These are phyloP conservation scores for Gomphus sp. DNA, from an alignment of 1,284 basidiomycete genomes.

Conservation along the genomic window DNA sequence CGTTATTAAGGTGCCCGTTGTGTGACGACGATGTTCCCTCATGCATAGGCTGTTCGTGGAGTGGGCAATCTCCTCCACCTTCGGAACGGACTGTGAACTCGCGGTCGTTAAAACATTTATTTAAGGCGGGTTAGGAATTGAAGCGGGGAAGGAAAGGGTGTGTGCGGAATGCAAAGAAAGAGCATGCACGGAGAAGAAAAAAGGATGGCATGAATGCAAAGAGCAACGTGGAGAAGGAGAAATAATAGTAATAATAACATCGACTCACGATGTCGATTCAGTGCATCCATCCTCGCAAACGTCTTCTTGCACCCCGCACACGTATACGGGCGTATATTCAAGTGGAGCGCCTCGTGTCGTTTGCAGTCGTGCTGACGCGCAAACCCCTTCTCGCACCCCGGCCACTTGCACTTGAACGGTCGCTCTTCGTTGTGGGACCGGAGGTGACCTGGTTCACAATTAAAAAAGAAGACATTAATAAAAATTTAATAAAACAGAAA, in stretches of 20 bases:
- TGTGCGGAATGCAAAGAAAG: no score
- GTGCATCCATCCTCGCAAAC: conserved; percentile 72
- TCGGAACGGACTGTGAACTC: conserved; percentile 39
- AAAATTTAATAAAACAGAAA: no score
- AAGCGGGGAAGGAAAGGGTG: not conserved
- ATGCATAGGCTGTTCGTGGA: conserved; percentile 7
- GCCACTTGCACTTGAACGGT: conserved; percentile 79
- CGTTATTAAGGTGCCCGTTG: no score
- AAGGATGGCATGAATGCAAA: no score
- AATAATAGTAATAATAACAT: no score
- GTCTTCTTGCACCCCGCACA: conserved; percentile 73
- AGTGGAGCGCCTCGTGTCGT: conserved; percentile 72
- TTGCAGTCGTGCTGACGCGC: conserved; percentile 82
- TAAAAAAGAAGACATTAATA: no score
- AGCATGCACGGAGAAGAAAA: no score
- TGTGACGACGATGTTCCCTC: no score
- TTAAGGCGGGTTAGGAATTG: not conserved
- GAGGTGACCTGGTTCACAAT: conserved; percentile 46
- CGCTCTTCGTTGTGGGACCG: conserved; percentile 80
- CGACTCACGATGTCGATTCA: conserved; percentile 66
- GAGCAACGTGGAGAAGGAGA: no score
- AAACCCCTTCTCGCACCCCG: conserved; percentile 76
- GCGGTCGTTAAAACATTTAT: no score
- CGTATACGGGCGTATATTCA: conserved; percentile 65
- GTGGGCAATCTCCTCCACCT: conserved; percentile 42